Evolutionary conservation across 306 rosid genomes (phyloP), one percentile per base, ranked within the genome.

Genomic region (Amphicarpaea edgeworthii): DNA sequence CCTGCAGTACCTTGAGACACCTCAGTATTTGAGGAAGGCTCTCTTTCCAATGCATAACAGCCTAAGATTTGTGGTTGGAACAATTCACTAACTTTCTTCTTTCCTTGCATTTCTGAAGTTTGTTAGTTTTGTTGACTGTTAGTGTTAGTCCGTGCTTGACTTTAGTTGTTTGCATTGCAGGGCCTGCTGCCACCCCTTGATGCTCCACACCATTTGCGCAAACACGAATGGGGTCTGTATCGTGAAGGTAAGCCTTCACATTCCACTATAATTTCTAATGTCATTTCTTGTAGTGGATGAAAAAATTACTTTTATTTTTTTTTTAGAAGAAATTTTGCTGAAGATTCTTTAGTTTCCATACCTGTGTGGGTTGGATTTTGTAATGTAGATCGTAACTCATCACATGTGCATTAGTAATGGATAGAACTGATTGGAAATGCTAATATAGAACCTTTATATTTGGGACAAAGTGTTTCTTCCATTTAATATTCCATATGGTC

Each of bases 141-240:
- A 58, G 26, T 73, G 24, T 75, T 55, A 47, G 45, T 64, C 38
- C 60, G 32, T 70, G 34, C 9, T 45, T 72, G 54, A 61, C 34
- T 75, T 66, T 8, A 42, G 70, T 24, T 57, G 24, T 24, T 24
- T 78, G 68, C 76, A 3, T 84, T 84, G 70, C 73, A 90, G 99
- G 99, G 99, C 65, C 40, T 90, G 93, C 75, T 96, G 86, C 99
- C 99, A 47, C 98, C 99, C 21, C 92, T 96, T 78, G 99, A 96
- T 77, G 97, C 99, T 42, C 99, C 98, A 3, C 98, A 96, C 79
- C 99, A 96, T 88, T 80, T 96, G 79, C 97, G 99, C 65, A 96
- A 88, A 74, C 99, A 96, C 5, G 98, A 96, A 60, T 96, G 99
- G 99, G 97, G 87, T 79, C 84, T 82, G 0, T 90, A 83, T 79